A percentile compares a stretch with the other conserved stretches of the same genome.
Conservation (phyloP, 2,329 filamentous ascomycete species). For the Sarocladiaceae sp. region DNA sequence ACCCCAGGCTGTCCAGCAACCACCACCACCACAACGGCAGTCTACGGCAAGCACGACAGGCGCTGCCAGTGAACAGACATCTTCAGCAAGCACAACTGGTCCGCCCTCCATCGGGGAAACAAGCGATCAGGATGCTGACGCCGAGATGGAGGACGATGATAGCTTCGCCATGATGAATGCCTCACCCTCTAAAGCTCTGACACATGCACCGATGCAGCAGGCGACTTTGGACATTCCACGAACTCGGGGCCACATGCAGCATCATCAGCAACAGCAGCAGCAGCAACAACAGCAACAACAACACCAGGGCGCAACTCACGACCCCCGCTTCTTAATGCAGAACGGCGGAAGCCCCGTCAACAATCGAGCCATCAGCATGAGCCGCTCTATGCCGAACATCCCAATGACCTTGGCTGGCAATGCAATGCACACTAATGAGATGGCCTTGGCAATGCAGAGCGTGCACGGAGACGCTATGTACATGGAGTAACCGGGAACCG, state of each 20-base stretch:
- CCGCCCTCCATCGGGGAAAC: conserved; percentile 39
- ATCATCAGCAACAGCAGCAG: conserved; percentile 15
- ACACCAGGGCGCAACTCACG: conserved; percentile 23
- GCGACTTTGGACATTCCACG: conserved; percentile 37
- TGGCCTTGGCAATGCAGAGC: conserved; percentile 39
- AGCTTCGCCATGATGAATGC: conserved; percentile 44
- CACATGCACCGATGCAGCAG: conserved; percentile 24
- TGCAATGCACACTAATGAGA: conserved; percentile 34
- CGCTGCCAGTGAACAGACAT: conserved; percentile 26
- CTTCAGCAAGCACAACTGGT: conserved; percentile 27
- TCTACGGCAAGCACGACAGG: conserved; percentile 27
- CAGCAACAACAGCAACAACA: conserved; percentile 17
- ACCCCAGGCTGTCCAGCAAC: conserved; percentile 16
- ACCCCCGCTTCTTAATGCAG: conserved; percentile 37
- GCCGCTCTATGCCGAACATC: conserved; percentile 40
- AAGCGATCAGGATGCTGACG: conserved; percentile 37
- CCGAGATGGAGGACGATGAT: conserved; percentile 54
- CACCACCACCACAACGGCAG: conserved; percentile 19
- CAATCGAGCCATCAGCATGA: conserved; percentile 31
- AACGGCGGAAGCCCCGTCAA: conserved; percentile 31
- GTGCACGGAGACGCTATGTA: conserved; percentile 45
- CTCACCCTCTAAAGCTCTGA: conserved; percentile 26
- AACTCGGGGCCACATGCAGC: conserved; percentile 31
- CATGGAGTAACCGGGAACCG: conserved; percentile 44
- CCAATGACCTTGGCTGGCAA: conserved; percentile 33